These are phyloP conservation scores for Mycena rebaudengoi DNA, from an alignment of 768 basidiomycete species.

Conservation along the genomic window DNA sequence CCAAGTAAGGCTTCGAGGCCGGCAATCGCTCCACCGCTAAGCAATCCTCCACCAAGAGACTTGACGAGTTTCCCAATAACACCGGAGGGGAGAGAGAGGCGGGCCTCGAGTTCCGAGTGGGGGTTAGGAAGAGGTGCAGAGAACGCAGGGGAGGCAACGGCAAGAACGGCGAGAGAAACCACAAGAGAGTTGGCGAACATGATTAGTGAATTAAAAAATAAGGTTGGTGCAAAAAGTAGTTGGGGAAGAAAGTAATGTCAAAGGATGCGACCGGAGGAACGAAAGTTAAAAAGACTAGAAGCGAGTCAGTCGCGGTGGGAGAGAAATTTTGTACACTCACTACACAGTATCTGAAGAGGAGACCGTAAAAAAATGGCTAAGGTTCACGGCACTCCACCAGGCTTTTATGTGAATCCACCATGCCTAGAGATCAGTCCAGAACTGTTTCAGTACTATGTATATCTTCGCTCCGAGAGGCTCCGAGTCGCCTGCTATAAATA, in stretches of 20 bases:
- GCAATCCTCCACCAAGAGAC: conserved; percentile 17
- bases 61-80: conserved; percentile 14
- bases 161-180: conserved; percentile 11
- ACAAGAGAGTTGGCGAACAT: conserved; percentile 20
- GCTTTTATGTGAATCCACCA: too few species aligned
- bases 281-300: conserved; percentile 15
- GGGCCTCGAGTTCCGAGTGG: conserved; percentile 9
- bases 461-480: too few species aligned
- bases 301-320: not conserved
- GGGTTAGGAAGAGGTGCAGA: conserved; percentile 6
- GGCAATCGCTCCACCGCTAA: conserved; percentile 13
- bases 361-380: conserved; percentile 16
- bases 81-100: conserved; percentile 12
- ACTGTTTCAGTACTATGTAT: too few species aligned
- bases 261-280: conserved; percentile 12
- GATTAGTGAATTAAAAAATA: not conserved
- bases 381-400: too few species aligned
- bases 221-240: not conserved
- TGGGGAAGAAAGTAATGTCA: conserved; percentile 11
- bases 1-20: conserved; percentile 9
- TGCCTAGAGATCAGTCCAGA: too few species aligned
- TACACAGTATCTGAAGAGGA: conserved; percentile 23
- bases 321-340: not conserved
- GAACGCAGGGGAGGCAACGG: conserved; percentile 4
- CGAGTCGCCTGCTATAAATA: too few species aligned